Percentiles rank a stretch among this genome's conserved stretches.
These are phyloP conservation scores for Stachybotrys elegans DNA, from an alignment of 2,329 filamentous ascomycete genomes.

Conservation along the genomic window DNA sequence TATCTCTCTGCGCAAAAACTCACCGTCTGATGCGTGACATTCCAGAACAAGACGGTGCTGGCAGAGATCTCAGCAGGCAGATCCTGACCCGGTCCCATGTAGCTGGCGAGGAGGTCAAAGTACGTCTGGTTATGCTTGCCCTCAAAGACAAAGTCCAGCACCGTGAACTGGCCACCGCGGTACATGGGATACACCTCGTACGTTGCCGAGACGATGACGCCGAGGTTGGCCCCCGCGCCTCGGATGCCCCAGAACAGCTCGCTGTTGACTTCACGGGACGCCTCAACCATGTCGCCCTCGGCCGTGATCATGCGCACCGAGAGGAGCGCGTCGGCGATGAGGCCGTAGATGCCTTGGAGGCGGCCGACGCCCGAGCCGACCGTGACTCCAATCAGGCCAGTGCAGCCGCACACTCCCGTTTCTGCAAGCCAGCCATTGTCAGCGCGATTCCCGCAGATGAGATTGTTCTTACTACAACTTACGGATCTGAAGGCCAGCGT, in stretches of 20 bases:
- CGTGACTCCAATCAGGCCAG: background rate
- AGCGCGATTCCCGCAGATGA: background rate
- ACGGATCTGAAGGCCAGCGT: background rate
- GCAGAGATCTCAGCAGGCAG: no score
- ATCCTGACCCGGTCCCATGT: no score
- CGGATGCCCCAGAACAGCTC: slow-evolving; percentile 46
- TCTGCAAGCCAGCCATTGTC: background rate
- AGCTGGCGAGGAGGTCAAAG: no score
- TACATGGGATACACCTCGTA: background rate
- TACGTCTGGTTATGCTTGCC: background rate
- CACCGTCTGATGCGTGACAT: background rate
- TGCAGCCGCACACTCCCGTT: background rate
- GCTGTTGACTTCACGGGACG: slow-evolving; percentile 32
- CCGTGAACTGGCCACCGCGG: background rate
- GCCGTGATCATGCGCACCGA: slow-evolving; percentile 33
- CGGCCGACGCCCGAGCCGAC: background rate
- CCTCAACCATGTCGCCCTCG: slow-evolving; percentile 26
- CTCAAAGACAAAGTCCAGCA: background rate
- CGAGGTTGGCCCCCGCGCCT: slow-evolving; percentile 41
- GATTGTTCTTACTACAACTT: background rate
- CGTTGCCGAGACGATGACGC: slow-evolving; percentile 23
- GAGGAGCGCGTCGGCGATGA: slow-evolving; percentile 39
- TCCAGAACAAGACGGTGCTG: background rate
- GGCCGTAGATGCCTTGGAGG: slow-evolving; percentile 33
- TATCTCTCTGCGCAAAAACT: background rate